phyloP scores from a whole-genome alignment of 306 rosid species.

The Cucurbita moschata region DNA sequence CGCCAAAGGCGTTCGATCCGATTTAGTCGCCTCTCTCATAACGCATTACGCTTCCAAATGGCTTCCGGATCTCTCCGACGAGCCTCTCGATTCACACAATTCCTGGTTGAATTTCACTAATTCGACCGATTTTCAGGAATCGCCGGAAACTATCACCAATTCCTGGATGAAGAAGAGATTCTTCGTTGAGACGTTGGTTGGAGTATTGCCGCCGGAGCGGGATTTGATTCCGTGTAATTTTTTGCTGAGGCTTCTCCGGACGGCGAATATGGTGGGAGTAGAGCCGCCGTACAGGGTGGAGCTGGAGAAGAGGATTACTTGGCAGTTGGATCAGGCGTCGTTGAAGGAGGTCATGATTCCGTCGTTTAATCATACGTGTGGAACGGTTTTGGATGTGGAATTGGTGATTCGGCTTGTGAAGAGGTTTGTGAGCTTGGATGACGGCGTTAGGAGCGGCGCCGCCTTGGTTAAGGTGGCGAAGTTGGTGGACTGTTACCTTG shows the following conservation, averaged over 20 bases:
- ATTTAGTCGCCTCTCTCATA: slow-evolving; percentile 66
- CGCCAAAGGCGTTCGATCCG: slow-evolving; percentile 66
- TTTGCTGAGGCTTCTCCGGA: slow-evolving; percentile 65
- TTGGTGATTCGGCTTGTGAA: slow-evolving; percentile 51
- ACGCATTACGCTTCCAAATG: slow-evolving; percentile 87
- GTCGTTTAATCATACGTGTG: slow-evolving; percentile 76
- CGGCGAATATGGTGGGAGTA: slow-evolving; percentile 70
- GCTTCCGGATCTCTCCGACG: slow-evolving; percentile 70
- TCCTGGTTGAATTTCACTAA: background rate
- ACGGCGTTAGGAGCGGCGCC: slow-evolving; percentile 36
- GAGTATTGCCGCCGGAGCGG: slow-evolving; percentile 74
- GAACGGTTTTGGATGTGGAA: slow-evolving; percentile 61
- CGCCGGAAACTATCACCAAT: slow-evolving; percentile 46
- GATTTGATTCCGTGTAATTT: slow-evolving; percentile 81
- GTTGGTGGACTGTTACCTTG: slow-evolving; percentile 60
- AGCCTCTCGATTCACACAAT: slow-evolving; percentile 3
- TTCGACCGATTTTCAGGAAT: slow-evolving; percentile 18
- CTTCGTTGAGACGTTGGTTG: slow-evolving; percentile 76
- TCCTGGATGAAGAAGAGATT: slow-evolving; percentile 75
- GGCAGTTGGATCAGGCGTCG: slow-evolving; percentile 80
- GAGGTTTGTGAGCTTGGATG: slow-evolving; percentile 49
- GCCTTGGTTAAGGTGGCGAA: slow-evolving; percentile 73
- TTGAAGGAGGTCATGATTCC: slow-evolving; percentile 77
- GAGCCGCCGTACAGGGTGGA: slow-evolving; percentile 41
- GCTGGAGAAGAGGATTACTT: slow-evolving; percentile 57